These are phyloP conservation scores for Cladophialophora immunda DNA, from an alignment of 2,329 filamentous ascomycete genomes.

Conservation along the genomic window DNA sequence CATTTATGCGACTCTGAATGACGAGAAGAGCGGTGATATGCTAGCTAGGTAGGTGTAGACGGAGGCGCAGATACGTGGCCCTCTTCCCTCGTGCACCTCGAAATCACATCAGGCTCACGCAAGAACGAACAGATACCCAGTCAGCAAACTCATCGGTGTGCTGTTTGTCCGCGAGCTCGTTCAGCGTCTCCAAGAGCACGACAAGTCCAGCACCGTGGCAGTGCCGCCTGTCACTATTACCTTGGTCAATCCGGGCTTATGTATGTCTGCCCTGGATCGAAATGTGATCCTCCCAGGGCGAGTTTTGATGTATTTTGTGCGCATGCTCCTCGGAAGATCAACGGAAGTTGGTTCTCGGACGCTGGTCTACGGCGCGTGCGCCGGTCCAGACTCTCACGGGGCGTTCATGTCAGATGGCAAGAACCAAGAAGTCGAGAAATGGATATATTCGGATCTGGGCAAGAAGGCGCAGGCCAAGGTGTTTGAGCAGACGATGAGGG, in stretches of 20 bases:
- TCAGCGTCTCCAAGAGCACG: slow-evolving; percentile 14
- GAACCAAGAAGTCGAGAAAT: slow-evolving; percentile 42
- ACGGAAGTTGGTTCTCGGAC: slow-evolving; percentile 39
- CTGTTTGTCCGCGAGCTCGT: slow-evolving; percentile 39
- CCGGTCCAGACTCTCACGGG: slow-evolving; percentile 28
- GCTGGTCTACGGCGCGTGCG: slow-evolving; percentile 35
- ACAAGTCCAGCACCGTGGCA: slow-evolving; percentile 7
- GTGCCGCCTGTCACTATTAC: slow-evolving; percentile 37
- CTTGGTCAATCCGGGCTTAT: slow-evolving; percentile 42
- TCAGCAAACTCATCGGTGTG: slow-evolving; percentile 39
- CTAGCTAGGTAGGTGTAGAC: slow-evolving; percentile 10
- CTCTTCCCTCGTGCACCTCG: not conserved
- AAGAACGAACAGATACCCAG: slow-evolving; percentile 29
- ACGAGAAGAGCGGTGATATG: slow-evolving; percentile 25
- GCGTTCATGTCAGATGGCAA: slow-evolving; percentile 33
- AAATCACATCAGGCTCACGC: not conserved
- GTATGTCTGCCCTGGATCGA: slow-evolving; percentile 33
- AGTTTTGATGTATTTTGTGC: slow-evolving; percentile 17
- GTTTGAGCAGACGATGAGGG: slow-evolving; percentile 54
- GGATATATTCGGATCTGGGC: slow-evolving; percentile 53
- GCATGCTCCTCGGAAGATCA: slow-evolving; percentile 31
- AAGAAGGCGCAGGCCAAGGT: slow-evolving; percentile 48
- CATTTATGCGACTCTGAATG: slow-evolving; percentile 32
- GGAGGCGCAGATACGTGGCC: not conserved
- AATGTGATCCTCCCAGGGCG: not conserved